Base-by-base conservation (phyloP, 495 filamentous ascomycete genomes). In the Glarea lozoyensis region DNA sequence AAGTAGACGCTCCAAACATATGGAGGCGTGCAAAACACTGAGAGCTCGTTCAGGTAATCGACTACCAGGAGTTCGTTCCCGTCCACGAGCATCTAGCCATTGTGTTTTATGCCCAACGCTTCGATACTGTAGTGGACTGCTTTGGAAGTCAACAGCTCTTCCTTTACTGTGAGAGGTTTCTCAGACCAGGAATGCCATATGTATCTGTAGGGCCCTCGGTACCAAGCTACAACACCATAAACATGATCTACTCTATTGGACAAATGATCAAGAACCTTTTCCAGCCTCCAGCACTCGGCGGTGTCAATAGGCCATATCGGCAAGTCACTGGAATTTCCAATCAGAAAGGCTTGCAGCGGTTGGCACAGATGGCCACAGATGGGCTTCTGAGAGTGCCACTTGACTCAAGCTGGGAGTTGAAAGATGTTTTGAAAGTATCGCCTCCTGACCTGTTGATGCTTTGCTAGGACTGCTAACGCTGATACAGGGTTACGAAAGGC, bases 111-210 rank as follows among this genome's bases (percentile, higher is more conserved):
- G 43, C 30, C 17, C 29, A 48, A 10, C 46, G 43, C 3, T 66
- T 68, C 40, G 58, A 60, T 40, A 49, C 42, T 30, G 39, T 67
- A 12, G 49, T 68, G 36, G 65, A 68, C 42, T 22, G 48, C 12
- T 52, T 31, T 30, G 64, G 65, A n/a, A 48, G 47, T 22, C 62
- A 66, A 40, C 43, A 46, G 13, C 19, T 67, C 15, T 67, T 58
- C 37, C 45, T 35, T 4, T 5, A 50, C 32, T 61, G 45, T 23
- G 29, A 59, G 2, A 20, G 33, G 5, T 66, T 50, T 42, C 59
- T 68, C 32, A 53, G 46, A 23, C 47, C 54, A 3, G 52, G 40
- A n/a, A 55, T 57, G 3, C 41, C 57, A 6, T 68, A 59, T 53
- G 46, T 49, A n/a, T 55, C 60, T 4, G 54, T 59, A 10, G 55